These are phyloP conservation scores for Phaeomoniella chlamydospora DNA, from an alignment of 2,329 filamentous ascomycete species.

Conservation along the genomic window DNA sequence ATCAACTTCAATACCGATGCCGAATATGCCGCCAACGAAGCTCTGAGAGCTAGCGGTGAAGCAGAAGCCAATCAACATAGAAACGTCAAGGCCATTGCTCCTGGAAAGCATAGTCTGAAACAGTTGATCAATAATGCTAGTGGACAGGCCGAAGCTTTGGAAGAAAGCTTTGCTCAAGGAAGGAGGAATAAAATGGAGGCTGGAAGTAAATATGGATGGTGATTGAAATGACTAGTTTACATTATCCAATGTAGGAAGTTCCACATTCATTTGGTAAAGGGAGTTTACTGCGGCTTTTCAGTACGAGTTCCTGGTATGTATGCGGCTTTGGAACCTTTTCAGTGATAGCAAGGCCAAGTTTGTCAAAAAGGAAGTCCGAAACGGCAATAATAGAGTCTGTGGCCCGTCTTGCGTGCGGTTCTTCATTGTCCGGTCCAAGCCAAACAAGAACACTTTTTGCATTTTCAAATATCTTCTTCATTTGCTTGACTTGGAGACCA, in stretches of 20 bases:
- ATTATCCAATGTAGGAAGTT: no score
- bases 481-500: background rate
- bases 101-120: conserved; percentile 78
- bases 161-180: conserved; percentile 80
- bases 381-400: background rate
- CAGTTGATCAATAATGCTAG: conserved; percentile 75
- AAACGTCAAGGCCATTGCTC: conserved; percentile 66
- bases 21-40: conserved; percentile 78
- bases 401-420: background rate
- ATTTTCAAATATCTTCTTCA: background rate
- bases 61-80: conserved; percentile 51
- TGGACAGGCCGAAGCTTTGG: conserved; percentile 71
- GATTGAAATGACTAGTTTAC: no score
- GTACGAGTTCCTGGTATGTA: background rate
- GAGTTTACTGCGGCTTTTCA: background rate
- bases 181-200: conserved; percentile 69
- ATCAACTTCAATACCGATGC: conserved; percentile 79
- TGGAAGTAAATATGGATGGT: conserved; percentile 74
- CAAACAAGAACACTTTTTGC: conserved; percentile 1
- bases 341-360: background rate
- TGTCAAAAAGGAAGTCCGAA: background rate
- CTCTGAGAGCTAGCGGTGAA: conserved; percentile 54
- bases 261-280: background rate
- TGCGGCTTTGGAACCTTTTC: background rate
- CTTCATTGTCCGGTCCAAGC: conserved; percentile 1